phyloP scores from a whole-genome alignment of 2,329 filamentous ascomycete species.

The Sporothrix euskadiensis region DNA sequence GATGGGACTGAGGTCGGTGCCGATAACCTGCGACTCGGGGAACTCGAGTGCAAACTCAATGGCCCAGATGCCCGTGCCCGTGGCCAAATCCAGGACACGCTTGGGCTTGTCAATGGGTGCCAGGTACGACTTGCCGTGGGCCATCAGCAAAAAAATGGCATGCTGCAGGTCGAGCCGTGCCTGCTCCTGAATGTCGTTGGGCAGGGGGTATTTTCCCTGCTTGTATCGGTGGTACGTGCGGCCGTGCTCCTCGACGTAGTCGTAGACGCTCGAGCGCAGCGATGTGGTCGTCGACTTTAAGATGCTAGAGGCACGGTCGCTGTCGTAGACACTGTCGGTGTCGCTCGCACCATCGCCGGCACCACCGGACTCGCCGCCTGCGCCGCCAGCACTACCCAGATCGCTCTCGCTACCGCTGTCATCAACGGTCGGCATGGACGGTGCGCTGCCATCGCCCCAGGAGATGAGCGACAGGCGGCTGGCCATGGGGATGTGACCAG shows the following conservation, averaged over 20 bases:
- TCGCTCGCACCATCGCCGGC: not conserved
- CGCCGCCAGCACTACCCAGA: not conserved
- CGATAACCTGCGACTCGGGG: conserved; percentile 25
- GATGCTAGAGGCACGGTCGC: not conserved
- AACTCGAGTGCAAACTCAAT: conserved; percentile 58
- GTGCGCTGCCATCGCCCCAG: conserved; percentile 27
- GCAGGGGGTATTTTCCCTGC: conserved; percentile 33
- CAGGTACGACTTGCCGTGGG: conserved; percentile 47
- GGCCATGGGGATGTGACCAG: conserved; percentile 25
- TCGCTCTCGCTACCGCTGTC: conserved; percentile 22
- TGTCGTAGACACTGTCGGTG: not conserved
- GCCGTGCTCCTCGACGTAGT: conserved; percentile 32
- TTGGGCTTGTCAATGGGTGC: conserved; percentile 47
- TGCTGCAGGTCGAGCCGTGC: conserved; percentile 42
- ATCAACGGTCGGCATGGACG: conserved; percentile 24
- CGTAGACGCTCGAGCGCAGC: conserved; percentile 29
- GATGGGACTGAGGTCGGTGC: conserved; percentile 31
- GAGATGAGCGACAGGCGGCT: conserved; percentile 28
- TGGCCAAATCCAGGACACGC: conserved; percentile 44
- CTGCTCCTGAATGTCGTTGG: conserved; percentile 33
- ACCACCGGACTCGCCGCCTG: not conserved
- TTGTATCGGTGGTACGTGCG: conserved; percentile 33
- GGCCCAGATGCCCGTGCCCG: conserved; percentile 64
- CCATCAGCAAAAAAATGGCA: conserved; percentile 42
- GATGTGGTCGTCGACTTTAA: conserved; percentile 25